Percentiles rank a stretch among this genome's conserved stretches.
These are phyloP conservation scores for Sporormia fimetaria DNA, from an alignment of 495 filamentous ascomycete species.

Conservation along the genomic window DNA sequence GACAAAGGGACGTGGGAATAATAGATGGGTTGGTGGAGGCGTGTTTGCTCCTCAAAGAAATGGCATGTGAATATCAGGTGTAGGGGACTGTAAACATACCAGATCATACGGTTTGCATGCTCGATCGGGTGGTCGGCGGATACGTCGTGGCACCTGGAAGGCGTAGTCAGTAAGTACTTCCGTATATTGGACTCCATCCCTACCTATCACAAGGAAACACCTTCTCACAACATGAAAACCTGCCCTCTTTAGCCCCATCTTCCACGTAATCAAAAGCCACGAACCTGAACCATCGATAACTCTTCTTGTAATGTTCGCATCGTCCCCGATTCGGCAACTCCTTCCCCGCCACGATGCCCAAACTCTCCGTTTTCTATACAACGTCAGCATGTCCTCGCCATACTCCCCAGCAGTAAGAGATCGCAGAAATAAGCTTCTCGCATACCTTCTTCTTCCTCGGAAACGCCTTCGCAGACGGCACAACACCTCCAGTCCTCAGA, in stretches of 20 bases:
- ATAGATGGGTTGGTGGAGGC: too few relatives aligned
- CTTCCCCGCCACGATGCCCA: slow-evolving; percentile 69
- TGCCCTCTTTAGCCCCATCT: slow-evolving; percentile 1
- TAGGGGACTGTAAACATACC: slow-evolving; percentile 35
- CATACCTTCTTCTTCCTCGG: slow-evolving; percentile 45
- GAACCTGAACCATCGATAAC: slow-evolving; percentile 75
- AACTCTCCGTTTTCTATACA: slow-evolving; percentile 42
- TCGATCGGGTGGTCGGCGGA: slow-evolving; percentile 63
- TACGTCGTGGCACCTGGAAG: slow-evolving; percentile 60
- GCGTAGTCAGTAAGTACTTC: neutral
- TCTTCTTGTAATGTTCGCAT: slow-evolving; percentile 68
- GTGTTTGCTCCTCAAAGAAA: too few relatives aligned
- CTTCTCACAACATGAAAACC: slow-evolving; percentile 53
- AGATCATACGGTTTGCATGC: slow-evolving; percentile 83
- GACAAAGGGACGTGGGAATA: too few relatives aligned
- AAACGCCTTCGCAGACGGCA: too few relatives aligned
- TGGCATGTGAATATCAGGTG: too few relatives aligned
- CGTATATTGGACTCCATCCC: slow-evolving; percentile 3
- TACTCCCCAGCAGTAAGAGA: too few relatives aligned
- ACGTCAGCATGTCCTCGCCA: neutral
- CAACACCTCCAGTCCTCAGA: too few relatives aligned
- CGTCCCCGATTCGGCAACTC: slow-evolving; percentile 64
- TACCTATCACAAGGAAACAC: slow-evolving; percentile 70
- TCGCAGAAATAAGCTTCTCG: too few relatives aligned
- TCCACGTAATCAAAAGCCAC: neutral